phyloP scores from a whole-genome alignment of 2,329 filamentous ascomycete genomes.

The Xylaria sp. region DNA sequence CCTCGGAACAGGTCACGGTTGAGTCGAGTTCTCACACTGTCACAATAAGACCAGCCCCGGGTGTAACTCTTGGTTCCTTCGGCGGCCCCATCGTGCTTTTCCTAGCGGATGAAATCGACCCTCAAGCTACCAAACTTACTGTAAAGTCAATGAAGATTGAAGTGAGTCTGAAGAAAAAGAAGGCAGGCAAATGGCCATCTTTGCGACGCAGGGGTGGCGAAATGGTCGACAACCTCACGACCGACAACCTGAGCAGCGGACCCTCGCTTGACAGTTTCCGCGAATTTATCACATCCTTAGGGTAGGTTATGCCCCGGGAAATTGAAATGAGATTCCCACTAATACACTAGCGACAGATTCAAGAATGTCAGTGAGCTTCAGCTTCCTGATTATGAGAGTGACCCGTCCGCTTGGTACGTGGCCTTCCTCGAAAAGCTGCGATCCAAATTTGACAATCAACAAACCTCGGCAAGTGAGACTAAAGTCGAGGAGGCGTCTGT shows the following conservation, averaged over 20 bases:
- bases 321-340: background rate
- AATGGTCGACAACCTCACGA: slow-evolving; percentile 35
- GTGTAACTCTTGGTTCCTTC: slow-evolving; percentile 57
- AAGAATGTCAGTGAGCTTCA: slow-evolving; percentile 29
- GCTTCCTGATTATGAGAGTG: slow-evolving; percentile 24
- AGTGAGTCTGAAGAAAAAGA: slow-evolving; percentile 71
- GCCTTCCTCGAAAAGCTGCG: slow-evolving; percentile 28
- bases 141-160: slow-evolving; percentile 83
- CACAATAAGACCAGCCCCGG: slow-evolving; percentile 27
- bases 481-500: slow-evolving; percentile 2
- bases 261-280: slow-evolving; percentile 32
- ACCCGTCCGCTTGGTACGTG: slow-evolving; percentile 35
- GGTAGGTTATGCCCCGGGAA: slow-evolving; percentile 29
- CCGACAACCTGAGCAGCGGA: slow-evolving; percentile 18
- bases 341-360: slow-evolving; percentile 32
- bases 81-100: slow-evolving; percentile 61
- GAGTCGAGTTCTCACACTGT: slow-evolving; percentile 39
- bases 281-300: slow-evolving; percentile 26
- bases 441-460: slow-evolving; percentile 34
- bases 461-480: slow-evolving; percentile 4
- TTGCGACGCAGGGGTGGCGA: slow-evolving; percentile 54
- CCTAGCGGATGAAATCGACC: slow-evolving; percentile 70
- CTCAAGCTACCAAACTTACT: slow-evolving; percentile 62
- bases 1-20: slow-evolving; percentile 49
- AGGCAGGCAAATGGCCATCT: slow-evolving; percentile 70